Percentiles rank a stretch among this genome's conserved stretches.
Conservation (phyloP, 306 rosid species). For the Dalbergia cochinchinensis region DNA sequence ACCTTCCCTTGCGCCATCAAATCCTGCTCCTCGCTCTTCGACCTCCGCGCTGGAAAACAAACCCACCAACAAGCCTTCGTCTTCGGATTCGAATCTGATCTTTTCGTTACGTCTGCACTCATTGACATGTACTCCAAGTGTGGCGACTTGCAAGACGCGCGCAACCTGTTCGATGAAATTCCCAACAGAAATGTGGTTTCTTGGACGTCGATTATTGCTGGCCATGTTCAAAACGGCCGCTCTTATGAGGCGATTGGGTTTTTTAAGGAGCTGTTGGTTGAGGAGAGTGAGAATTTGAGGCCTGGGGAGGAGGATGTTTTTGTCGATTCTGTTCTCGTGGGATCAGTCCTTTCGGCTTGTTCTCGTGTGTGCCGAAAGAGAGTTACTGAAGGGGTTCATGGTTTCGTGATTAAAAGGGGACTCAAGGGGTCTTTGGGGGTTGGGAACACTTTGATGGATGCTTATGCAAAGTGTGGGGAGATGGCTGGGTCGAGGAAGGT, state of each 20-base stretch:
- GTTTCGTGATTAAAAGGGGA: conserved; percentile 73
- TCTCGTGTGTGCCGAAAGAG: conserved; percentile 62
- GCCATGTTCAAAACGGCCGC: conserved; percentile 64
- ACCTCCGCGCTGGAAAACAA: conserved; percentile 72
- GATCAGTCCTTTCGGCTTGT: conserved; percentile 78
- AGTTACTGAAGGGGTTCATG: conserved; percentile 70
- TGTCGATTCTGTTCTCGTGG: conserved; percentile 68
- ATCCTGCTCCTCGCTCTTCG: conserved; percentile 78
- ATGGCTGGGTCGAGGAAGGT: conserved; percentile 64
- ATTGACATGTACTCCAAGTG: conserved; percentile 84
- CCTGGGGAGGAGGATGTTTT: conserved; percentile 46
- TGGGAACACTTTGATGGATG: conserved; percentile 89
- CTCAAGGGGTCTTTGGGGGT: conserved; percentile 62
- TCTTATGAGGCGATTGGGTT: conserved; percentile 57
- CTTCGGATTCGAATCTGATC: conserved; percentile 67
- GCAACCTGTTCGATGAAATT: conserved; percentile 75
- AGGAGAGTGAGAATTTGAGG: conserved; percentile 49
- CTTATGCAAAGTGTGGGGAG: conserved; percentile 85
- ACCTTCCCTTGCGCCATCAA: conserved; percentile 83
- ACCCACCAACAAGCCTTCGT: conserved; percentile 80
- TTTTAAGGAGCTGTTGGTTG: conserved; percentile 70
- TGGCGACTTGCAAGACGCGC: conserved; percentile 61
- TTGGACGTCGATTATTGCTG: conserved; percentile 82
- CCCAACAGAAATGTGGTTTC: conserved; percentile 75
- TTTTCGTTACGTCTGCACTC: conserved; percentile 82